phyloP scores from a whole-genome alignment of 2,329 filamentous ascomycete species.

The Nemania diffusa region DNA sequence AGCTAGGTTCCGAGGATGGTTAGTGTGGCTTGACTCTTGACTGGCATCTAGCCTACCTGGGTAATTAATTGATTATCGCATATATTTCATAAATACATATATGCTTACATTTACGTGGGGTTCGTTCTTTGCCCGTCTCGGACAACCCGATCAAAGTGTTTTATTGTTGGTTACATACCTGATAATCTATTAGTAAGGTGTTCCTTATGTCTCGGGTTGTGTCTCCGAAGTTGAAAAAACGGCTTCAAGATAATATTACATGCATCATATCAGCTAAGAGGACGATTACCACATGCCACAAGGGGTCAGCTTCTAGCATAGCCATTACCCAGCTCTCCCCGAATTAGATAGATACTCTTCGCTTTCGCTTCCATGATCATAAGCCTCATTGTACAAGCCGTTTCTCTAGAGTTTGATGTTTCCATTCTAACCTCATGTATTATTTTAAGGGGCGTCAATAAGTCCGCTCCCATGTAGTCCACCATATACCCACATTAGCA shows the following conservation, averaged over 20 bases:
- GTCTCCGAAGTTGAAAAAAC: not conserved
- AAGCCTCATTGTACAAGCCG: conserved; percentile 7
- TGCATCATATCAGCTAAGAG: not conserved
- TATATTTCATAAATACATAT: conserved; percentile 19
- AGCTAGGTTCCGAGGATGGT: not conserved
- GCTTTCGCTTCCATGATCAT: conserved; percentile 21
- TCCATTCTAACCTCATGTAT: not conserved
- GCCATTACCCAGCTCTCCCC: not conserved
- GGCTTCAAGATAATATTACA: not conserved
- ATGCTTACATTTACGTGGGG: not conserved
- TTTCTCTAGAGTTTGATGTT: not conserved
- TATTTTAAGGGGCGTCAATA: conserved; percentile 22
- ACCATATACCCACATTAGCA: conserved; percentile 93
- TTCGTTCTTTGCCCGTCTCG: not conserved
- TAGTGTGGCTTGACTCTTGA: conserved; percentile 9
- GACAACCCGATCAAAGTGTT: conserved; percentile 13
- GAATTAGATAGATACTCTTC: conserved; percentile 3
- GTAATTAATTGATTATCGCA: conserved; percentile 3
- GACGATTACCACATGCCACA: not conserved
- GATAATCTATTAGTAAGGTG: not conserved
- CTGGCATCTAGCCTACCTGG: no score
- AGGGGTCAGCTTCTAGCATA: not conserved
- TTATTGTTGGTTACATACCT: no score
- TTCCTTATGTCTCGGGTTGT: not conserved
- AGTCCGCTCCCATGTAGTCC: conserved; percentile 82